Percentiles rank a stretch among this genome's conserved stretches.
Conservation (phyloP, 352 stramenopile species). For the Pythium angustatum region DNA sequence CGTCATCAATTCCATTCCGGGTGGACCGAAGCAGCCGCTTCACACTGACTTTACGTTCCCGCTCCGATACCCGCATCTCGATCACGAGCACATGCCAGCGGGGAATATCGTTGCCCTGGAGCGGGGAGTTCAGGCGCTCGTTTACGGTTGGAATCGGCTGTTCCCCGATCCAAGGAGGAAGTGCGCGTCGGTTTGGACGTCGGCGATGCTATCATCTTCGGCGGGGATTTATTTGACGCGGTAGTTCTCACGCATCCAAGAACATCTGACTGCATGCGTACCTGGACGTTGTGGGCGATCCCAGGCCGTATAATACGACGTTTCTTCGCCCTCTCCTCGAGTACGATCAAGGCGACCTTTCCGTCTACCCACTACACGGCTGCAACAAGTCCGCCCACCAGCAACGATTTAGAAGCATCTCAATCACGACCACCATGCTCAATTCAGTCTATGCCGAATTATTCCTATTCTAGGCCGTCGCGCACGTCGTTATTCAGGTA, state of each 20-base stretch:
- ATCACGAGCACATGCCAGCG: slow-evolving; percentile 1
- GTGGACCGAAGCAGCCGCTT: neutral
- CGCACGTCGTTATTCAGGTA: too few species aligned
- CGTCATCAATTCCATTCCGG: neutral
- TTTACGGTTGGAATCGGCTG: slow-evolving; percentile 5
- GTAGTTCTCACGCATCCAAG: neutral
- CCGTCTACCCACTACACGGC: neutral
- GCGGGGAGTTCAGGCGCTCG: neutral
- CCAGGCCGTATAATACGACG: neutral
- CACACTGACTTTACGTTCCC: slow-evolving; percentile 13
- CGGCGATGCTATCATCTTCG: slow-evolving; percentile 10
- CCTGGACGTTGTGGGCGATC: slow-evolving; percentile 1
- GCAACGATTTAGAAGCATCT: neutral
- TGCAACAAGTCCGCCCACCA: neutral
- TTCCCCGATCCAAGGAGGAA: slow-evolving; percentile 6
- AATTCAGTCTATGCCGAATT: too few species aligned
- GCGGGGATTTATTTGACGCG: slow-evolving; percentile 7
- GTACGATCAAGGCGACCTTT: slow-evolving; percentile 1
- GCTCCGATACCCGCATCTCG: neutral
- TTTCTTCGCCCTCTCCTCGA: neutral
- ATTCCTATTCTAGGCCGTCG: too few species aligned
- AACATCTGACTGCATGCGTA: slow-evolving; percentile 16
- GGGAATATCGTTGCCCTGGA: slow-evolving; percentile 6
- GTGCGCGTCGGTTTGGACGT: neutral
- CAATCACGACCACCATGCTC: neutral